Evolutionary conservation across 2,329 filamentous ascomycete species (phyloP).

Genomic region (Pezizomycotina sp.): DNA sequence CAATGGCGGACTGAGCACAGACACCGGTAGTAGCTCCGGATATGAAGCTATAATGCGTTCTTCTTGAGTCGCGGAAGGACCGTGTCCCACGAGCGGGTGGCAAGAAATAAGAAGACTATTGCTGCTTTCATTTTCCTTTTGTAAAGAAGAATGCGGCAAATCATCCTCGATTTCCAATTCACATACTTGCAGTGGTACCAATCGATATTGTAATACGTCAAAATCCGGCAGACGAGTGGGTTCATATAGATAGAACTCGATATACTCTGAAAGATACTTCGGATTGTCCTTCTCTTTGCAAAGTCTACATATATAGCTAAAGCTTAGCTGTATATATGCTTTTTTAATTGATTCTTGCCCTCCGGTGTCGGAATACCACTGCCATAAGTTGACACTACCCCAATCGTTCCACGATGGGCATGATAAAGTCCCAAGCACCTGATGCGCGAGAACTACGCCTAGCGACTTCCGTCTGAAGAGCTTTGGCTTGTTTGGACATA

Average conservation of each 20-base stretch:
- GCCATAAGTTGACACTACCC: constrained; percentile 15
- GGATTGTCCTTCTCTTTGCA: too few relatives aligned
- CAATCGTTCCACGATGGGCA: constrained; percentile 13
- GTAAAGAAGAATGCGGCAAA: constrained; percentile 5
- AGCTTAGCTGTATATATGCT: too few relatives aligned
- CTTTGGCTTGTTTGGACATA: too few relatives aligned
- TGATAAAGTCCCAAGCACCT: constrained; percentile 7
- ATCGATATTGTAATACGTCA: constrained; percentile 1
- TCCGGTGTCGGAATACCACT: constrained; percentile 14
- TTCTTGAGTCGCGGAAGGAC: constrained; percentile 15
- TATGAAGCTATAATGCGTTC: constrained; percentile 10
- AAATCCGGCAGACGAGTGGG: constrained; percentile 2
- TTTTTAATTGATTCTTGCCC: constrained; percentile 8
- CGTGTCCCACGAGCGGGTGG: constrained; percentile 13
- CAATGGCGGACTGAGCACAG: constrained; percentile 12
- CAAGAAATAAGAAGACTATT: constrained; percentile 17
- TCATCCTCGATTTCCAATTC: constrained; percentile 11
- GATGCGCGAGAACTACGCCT: constrained; percentile 7
- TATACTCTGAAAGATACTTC: too few relatives aligned
- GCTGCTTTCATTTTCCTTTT: neutral
- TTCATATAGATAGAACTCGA: constrained; percentile 6
- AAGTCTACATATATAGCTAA: too few relatives aligned
- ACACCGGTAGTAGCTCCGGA: constrained; percentile 13
- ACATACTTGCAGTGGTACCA: constrained; percentile 3
- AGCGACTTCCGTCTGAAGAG: too few relatives aligned